phyloP scores from a whole-genome alignment of 495 filamentous ascomycete species.

The Schizothecium vesticola region DNA sequence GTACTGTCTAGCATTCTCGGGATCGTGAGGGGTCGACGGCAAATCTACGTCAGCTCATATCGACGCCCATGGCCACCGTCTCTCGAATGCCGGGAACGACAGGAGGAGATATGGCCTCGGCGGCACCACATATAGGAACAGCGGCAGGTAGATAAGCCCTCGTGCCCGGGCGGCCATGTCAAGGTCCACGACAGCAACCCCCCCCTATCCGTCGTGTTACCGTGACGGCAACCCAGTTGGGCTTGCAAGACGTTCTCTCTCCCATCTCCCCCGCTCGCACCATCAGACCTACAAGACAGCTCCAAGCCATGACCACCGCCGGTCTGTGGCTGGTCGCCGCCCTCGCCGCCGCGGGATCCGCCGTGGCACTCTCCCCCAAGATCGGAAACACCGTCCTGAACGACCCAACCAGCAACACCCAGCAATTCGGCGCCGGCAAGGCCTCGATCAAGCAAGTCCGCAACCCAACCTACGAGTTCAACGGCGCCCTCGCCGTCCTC shows the following conservation, averaged over 20 bases:
- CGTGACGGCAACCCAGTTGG: background rate
- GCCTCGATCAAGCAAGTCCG: constrained; percentile 50
- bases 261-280: background rate
- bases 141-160: background rate
- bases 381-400: constrained; percentile 23
- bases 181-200: background rate
- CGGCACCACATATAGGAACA: background rate
- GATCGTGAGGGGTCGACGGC: background rate
- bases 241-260: background rate
- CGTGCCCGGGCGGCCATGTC: background rate
- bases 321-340: constrained; percentile 17
- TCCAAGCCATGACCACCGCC: constrained; percentile 16
- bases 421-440: constrained; percentile 3
- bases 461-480: constrained; percentile 41
- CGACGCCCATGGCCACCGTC: background rate
- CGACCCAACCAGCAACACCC: background rate
- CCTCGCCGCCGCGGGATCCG: constrained; percentile 19
- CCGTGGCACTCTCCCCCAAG: constrained; percentile 26
- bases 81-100: background rate
- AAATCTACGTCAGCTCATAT: background rate
- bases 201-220: background rate
- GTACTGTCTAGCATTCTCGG: background rate
- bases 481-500: constrained; percentile 50
- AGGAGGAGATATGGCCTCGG: background rate
- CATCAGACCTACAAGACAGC: background rate